Evolutionary conservation across 2,329 filamentous ascomycete species (phyloP).

Genomic region (Dactylellina leptospora): DNA sequence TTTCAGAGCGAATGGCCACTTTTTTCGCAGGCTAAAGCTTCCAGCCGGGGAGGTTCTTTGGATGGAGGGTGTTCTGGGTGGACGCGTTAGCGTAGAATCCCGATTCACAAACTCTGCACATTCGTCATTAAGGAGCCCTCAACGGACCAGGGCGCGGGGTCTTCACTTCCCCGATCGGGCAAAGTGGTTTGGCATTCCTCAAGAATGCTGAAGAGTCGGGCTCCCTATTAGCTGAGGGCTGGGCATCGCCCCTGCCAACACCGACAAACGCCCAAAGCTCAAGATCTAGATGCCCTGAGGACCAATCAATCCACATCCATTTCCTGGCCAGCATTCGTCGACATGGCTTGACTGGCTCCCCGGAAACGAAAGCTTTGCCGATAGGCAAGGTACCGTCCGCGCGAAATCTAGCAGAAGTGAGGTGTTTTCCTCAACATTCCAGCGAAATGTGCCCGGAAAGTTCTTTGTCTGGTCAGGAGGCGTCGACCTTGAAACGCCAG

Average conservation of each 20-base stretch:
- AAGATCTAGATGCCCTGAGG: slow-evolving; percentile 23
- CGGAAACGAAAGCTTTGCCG: no score
- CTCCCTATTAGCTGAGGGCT: slow-evolving; percentile 48
- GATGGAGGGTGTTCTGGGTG: slow-evolving; percentile 2
- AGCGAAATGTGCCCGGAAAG: slow-evolving; percentile 14
- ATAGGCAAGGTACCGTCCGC: slow-evolving; percentile 21
- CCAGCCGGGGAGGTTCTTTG: slow-evolving; percentile 23
- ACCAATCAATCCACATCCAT: slow-evolving; percentile 40
- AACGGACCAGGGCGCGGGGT: slow-evolving; percentile 42
- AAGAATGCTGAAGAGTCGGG: slow-evolving; percentile 33
- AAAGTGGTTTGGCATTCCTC: slow-evolving; percentile 52
- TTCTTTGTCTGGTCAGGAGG: slow-evolving; percentile 44
- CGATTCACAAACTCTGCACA: slow-evolving; percentile 48
- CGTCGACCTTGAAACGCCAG: slow-evolving; percentile 47
- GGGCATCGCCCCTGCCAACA: slow-evolving; percentile 19
- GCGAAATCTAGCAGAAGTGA: slow-evolving; percentile 22
- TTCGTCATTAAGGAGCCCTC: slow-evolving; percentile 50
- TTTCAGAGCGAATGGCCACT: slow-evolving; percentile 42
- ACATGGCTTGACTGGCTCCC: slow-evolving; percentile 31
- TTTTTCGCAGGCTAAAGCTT: slow-evolving; percentile 43
- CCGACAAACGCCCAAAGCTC: slow-evolving; percentile 39
- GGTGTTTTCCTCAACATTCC: no score
- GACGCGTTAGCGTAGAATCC: slow-evolving; percentile 34
- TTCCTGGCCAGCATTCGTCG: slow-evolving; percentile 7
- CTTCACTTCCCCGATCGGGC: slow-evolving; percentile 33